Conservation (phyloP, 108 stramenopile genomes). For the Hondaea fermentalgiana region DNA sequence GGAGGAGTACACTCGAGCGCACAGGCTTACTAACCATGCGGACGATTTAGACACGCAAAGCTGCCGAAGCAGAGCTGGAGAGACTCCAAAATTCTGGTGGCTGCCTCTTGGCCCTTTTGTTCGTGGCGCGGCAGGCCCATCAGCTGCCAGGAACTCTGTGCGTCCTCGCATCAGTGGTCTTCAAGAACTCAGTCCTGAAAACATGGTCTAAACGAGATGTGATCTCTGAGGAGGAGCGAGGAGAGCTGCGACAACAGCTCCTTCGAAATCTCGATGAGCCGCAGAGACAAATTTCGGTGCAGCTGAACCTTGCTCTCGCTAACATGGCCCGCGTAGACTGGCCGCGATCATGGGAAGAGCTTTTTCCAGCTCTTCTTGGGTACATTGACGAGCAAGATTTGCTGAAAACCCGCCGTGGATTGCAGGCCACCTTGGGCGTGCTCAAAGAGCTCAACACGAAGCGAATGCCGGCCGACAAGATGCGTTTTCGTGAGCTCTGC, state of each 20-base stretch:
- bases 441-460: conserved; percentile 13
- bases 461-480: background rate
- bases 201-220: background rate
- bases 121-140: background rate
- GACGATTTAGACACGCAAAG: background rate
- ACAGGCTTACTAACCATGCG: too few species aligned
- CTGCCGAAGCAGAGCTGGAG: background rate
- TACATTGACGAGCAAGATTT: background rate
- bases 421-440: background rate
- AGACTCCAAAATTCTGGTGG: background rate
- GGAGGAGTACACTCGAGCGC: too few species aligned
- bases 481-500: background rate
- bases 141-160: background rate
- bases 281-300: background rate
- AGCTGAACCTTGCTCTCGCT: background rate
- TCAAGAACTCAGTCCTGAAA: background rate
- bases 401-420: background rate
- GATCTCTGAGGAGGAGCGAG: background rate
- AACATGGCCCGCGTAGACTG: background rate
- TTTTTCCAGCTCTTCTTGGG: background rate
- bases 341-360: background rate
- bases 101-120: background rate
- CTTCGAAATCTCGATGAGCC: background rate
- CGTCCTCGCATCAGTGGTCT: background rate
- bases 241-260: background rate